Conservation (phyloP, 495 filamentous ascomycete genomes). For the Tuber melanosporum region DNA sequence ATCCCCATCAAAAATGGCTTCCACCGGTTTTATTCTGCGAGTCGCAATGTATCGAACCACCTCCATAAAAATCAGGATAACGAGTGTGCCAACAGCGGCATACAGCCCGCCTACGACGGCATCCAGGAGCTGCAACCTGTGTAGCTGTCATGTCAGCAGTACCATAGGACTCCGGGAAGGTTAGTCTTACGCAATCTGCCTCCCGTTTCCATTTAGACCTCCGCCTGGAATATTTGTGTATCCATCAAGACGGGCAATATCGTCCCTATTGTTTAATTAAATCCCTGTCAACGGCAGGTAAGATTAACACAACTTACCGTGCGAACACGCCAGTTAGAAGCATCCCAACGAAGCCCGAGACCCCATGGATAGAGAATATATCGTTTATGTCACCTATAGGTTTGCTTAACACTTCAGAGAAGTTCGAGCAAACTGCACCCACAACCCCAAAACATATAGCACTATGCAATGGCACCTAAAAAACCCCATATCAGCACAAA, state of each 20-base stretch:
- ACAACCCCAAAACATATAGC: not conserved
- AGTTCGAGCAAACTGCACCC: not conserved
- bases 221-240: not conserved
- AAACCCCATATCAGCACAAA: not conserved
- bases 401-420: not conserved
- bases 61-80: slow-evolving; percentile 1
- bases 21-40: not conserved
- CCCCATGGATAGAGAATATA: not conserved
- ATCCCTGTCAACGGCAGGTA: not conserved
- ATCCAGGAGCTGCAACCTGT: not conserved
- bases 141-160: not conserved
- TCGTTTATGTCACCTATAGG: not conserved
- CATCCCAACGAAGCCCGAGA: not conserved
- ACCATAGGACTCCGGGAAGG: not conserved
- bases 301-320: not conserved
- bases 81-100: not conserved
- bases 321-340: not conserved
- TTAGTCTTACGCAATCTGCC: not conserved
- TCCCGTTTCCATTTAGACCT: not conserved
- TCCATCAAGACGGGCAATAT: not conserved
- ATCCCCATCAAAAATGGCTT: not conserved
- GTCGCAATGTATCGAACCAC: not conserved
- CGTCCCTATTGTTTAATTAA: not conserved
- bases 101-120: not conserved
- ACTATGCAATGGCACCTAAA: not conserved